Evolutionary conservation across 2,329 filamentous ascomycete genomes (phyloP).

Genomic region (Sporothrix schenckii): DNA sequence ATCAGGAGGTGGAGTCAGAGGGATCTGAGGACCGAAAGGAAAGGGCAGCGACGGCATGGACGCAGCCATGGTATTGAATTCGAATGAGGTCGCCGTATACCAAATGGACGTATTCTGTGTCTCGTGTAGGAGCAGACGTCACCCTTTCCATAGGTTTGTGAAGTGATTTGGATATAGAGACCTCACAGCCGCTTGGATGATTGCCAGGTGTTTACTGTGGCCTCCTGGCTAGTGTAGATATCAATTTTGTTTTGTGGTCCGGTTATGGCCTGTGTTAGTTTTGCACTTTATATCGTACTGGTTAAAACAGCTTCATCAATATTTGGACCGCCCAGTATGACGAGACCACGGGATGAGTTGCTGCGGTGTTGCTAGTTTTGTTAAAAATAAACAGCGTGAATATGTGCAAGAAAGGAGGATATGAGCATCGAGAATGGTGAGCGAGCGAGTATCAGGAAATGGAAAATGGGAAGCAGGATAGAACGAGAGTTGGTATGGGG

Average conservation of each 20-base stretch:
- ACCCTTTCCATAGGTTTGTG: too few species aligned
- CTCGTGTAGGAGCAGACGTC: background rate
- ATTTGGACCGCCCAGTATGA: background rate
- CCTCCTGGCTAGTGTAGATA: background rate
- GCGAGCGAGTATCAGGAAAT: background rate
- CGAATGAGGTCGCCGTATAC: background rate
- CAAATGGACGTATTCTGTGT: background rate
- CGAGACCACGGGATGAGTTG: background rate
- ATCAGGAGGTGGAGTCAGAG: slow-evolving; percentile 48
- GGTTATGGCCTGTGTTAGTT: background rate
- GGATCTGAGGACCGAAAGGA: slow-evolving; percentile 43
- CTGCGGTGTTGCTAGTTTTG: background rate
- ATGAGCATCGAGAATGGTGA: background rate
- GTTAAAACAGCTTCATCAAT: background rate
- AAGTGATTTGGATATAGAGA: background rate
- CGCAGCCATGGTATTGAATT: slow-evolving; percentile 37
- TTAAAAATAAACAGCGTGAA: background rate
- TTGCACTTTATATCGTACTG: background rate
- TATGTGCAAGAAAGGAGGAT: background rate
- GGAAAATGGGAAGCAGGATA: background rate
- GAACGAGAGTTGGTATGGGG: background rate
- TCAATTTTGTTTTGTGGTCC: background rate
- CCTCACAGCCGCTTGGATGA: slow-evolving; percentile 9
- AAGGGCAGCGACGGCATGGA: slow-evolving; percentile 40
- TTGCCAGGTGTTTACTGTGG: background rate